These are phyloP conservation scores for Didymosphaeria variabile DNA, from an alignment of 2,329 filamentous ascomycete genomes.

Conservation along the genomic window DNA sequence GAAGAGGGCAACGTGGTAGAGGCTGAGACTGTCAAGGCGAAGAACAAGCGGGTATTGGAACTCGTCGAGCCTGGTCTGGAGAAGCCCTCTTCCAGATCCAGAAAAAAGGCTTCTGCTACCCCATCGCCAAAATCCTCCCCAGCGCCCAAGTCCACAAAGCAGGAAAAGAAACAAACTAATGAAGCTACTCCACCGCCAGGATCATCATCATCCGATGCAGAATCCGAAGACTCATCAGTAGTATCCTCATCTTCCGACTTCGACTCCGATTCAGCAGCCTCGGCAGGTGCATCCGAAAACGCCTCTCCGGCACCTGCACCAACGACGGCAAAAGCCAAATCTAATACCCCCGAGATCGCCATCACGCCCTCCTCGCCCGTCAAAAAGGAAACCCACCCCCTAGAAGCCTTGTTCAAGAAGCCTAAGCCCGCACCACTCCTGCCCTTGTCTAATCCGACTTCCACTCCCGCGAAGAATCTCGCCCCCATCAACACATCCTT, in stretches of 20 bases:
- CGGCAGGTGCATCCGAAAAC: conserved; percentile 31
- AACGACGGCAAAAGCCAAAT: conserved; percentile 14
- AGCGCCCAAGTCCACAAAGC: conserved; percentile 27
- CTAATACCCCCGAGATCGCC: conserved; percentile 22
- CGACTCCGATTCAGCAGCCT: conserved; percentile 29
- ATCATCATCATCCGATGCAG: conserved; percentile 37
- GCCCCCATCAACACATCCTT: conserved; percentile 68
- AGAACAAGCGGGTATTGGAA: conserved; percentile 43
- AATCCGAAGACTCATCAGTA: conserved; percentile 44
- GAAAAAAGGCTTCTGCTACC: conserved; percentile 27
- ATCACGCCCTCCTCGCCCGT: conserved; percentile 29
- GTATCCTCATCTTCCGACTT: conserved; percentile 49
- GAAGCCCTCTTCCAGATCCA: conserved; percentile 15
- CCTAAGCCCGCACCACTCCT: conserved; percentile 52
- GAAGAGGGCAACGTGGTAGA: conserved; percentile 80
- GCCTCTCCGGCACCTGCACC: conserved; percentile 20
- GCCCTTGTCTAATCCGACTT: conserved; percentile 40
- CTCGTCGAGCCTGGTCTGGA: conserved; percentile 35
- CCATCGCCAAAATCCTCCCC: conserved; percentile 26
- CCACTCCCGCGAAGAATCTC: conserved; percentile 49
- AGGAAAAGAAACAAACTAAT: conserved; percentile 34
- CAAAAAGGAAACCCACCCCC: conserved; percentile 72
- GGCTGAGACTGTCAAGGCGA: conserved; percentile 51
- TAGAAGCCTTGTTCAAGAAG: conserved; percentile 92
- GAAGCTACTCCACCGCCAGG: conserved; percentile 35